These are phyloP conservation scores for Thelephora ganbajun DNA, from an alignment of 768 basidiomycete species.

Conservation along the genomic window DNA sequence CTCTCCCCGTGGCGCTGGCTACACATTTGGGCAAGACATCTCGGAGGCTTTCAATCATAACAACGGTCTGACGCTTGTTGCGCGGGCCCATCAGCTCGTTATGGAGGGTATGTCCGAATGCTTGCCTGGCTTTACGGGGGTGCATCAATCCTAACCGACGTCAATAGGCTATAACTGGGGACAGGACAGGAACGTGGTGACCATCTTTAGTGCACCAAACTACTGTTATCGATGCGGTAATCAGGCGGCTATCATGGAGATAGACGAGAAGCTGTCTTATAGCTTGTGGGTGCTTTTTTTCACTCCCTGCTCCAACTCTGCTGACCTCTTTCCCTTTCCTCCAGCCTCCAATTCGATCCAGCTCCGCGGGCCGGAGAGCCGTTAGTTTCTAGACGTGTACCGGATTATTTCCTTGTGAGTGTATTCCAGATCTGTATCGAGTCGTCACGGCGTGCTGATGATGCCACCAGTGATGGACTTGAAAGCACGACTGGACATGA, in stretches of 20 bases:
- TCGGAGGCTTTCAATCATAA: constrained; percentile 99
- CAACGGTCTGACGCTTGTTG: constrained; percentile 92
- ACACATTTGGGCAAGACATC: constrained; percentile 98
- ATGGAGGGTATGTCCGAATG: constrained; percentile 73
- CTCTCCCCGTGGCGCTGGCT: constrained; percentile 95
- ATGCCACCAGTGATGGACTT: background rate
- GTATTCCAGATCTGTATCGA: background rate
- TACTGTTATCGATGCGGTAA: constrained; percentile 99
- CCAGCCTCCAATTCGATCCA: constrained; percentile 98
- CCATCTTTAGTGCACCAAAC: constrained; percentile 98
- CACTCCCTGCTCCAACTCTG: background rate
- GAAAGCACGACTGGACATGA: background rate
- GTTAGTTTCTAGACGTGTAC: constrained; percentile 88
- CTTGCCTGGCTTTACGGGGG: background rate
- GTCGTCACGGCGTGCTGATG: background rate
- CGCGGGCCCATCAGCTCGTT: constrained; percentile 86
- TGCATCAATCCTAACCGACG: constrained; percentile 6
- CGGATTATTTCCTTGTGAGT: constrained; percentile 85
- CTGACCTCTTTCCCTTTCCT: constrained; percentile 4
- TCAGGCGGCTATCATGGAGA: constrained; percentile 99
- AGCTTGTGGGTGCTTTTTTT: constrained; percentile 53
- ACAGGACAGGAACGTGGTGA: constrained; percentile 97
- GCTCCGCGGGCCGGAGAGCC: constrained; percentile 98
- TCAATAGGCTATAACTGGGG: constrained; percentile 84
- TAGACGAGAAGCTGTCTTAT: constrained; percentile 94